A percentile compares a stretch with the other conserved stretches of the same genome.
phyloP scores from a whole-genome alignment of 164 flowering plant species.

The Stephania japonica region DNA sequence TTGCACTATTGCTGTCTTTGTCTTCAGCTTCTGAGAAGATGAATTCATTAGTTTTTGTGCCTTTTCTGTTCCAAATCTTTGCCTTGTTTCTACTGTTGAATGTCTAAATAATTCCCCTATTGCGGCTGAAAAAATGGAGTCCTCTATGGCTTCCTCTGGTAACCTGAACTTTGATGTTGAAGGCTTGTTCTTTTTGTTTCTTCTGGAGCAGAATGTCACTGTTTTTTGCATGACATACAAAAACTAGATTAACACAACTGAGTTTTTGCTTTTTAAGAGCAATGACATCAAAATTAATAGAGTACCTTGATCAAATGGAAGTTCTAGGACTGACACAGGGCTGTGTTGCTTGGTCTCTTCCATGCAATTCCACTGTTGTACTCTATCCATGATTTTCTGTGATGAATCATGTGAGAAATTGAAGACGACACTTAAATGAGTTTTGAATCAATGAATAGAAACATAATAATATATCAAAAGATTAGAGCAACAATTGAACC shows the following conservation, averaged over 20 bases:
- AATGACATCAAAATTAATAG: not conserved
- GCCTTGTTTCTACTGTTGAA: slow-evolving; percentile 3
- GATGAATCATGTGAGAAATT: slow-evolving; percentile 12
- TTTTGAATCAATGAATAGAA: not conserved
- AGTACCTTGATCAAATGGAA: slow-evolving; percentile 17
- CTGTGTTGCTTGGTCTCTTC: slow-evolving; percentile 39
- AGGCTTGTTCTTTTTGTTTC: slow-evolving; percentile 11
- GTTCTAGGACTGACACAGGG: slow-evolving; percentile 48
- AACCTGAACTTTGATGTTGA: slow-evolving; percentile 12
- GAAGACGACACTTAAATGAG: not conserved
- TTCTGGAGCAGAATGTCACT: slow-evolving; percentile 14
- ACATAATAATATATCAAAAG: not conserved
- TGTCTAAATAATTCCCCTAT: slow-evolving; percentile 25
- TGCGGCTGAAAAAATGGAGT: slow-evolving; percentile 33
- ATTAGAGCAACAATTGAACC: slow-evolving; percentile 21
- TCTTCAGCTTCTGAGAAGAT: slow-evolving; percentile 18
- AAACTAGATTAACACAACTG: not conserved
- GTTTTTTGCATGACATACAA: slow-evolving; percentile 10
- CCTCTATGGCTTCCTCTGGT: slow-evolving; percentile 23
- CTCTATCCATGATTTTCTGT: slow-evolving; percentile 30
- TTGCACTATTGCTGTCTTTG: slow-evolving; percentile 21
- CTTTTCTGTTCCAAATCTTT: slow-evolving; percentile 7
- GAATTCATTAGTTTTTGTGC: slow-evolving; percentile 10
- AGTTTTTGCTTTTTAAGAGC: not conserved
- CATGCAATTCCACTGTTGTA: slow-evolving; percentile 17